Evolutionary conservation across 2,329 filamentous ascomycete species (phyloP).

Genomic region (Cercospora beticola): DNA sequence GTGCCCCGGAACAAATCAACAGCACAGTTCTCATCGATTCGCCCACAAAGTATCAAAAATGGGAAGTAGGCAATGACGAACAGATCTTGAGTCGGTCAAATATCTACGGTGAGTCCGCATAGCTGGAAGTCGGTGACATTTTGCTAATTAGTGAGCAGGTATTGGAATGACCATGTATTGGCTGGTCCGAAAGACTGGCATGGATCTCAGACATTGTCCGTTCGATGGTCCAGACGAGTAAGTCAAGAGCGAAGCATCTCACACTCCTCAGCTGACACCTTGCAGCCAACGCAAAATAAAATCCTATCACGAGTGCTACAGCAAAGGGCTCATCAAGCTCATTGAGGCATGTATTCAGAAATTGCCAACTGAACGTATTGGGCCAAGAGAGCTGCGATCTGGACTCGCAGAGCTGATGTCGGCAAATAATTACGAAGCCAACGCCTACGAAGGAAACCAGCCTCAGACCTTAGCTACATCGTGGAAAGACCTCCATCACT

Average conservation of each 20-base stretch:
- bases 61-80: constrained; percentile 1
- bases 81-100: background rate
- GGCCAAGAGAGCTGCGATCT: background rate
- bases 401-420: background rate
- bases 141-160: background rate
- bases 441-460: background rate
- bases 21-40: background rate
- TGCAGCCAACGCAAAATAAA: background rate
- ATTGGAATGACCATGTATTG: constrained; percentile 2
- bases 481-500: background rate
- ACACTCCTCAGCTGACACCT: background rate
- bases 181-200: background rate
- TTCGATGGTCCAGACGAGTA: background rate
- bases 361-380: background rate
- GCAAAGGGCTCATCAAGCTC: background rate
- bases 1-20: background rate
- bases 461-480: background rate
- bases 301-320: background rate
- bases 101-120: background rate
- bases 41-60: background rate
- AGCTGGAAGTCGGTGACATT: background rate
- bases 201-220: background rate
- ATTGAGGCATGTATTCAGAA: constrained; percentile 1
- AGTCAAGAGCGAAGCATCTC: background rate
- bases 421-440: background rate